Percentiles rank a stretch among this genome's conserved stretches.
phyloP scores from a whole-genome alignment of 257 asterid genomes.

The Apocynum venetum region DNA sequence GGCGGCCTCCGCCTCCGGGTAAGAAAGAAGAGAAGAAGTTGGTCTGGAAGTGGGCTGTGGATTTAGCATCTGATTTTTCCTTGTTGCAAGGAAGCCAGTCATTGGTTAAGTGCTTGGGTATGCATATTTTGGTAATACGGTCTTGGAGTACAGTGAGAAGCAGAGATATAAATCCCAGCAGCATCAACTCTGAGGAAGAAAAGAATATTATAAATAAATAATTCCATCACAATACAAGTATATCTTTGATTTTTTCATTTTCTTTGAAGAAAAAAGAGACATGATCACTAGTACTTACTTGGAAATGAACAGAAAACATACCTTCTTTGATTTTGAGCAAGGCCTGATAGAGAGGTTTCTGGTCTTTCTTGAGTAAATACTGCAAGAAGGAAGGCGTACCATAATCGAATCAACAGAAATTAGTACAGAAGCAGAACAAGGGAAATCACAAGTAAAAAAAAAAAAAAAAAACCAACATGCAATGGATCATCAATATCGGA shows the following conservation, averaged over 20 bases:
- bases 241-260: background rate
- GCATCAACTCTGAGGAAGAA: conserved; percentile 53
- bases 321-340: conserved; percentile 75
- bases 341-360: conserved; percentile 54
- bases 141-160: conserved; percentile 46
- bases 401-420: background rate
- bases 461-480: background rate
- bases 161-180: conserved; percentile 70
- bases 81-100: conserved; percentile 67
- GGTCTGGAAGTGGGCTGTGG: conserved; percentile 31
- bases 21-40: conserved; percentile 18
- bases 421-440: background rate
- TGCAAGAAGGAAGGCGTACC: conserved; percentile 17
- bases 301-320: background rate
- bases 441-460: background rate
- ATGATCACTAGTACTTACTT: too few relatives aligned
- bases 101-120: conserved; percentile 36
- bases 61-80: conserved; percentile 9
- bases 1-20: conserved; percentile 29
- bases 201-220: background rate
- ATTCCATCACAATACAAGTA: background rate
- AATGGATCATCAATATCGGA: background rate
- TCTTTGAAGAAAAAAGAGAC: too few relatives aligned
- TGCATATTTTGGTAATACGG: conserved; percentile 41
- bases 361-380: conserved; percentile 52